Evolutionary conservation across 2,329 filamentous ascomycete genomes (phyloP).

Genomic region (Penicillium freii): DNA sequence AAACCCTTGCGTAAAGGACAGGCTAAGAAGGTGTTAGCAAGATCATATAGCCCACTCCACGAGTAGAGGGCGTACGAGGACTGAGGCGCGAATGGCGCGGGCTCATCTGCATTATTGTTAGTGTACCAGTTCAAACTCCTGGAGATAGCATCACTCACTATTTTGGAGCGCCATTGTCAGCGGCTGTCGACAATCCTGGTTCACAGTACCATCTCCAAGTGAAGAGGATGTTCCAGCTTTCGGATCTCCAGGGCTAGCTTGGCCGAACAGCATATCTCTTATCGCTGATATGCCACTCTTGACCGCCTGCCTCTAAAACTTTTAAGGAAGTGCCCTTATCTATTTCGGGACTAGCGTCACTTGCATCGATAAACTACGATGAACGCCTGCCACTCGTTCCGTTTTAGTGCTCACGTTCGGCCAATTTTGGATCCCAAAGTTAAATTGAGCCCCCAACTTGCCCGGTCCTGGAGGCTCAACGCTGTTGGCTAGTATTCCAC

Average conservation of each 20-base stretch:
- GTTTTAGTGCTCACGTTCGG: no score
- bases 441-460: no score
- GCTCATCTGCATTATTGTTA: constrained; percentile 30
- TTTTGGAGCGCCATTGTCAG: constrained; percentile 37
- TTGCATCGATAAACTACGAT: not conserved
- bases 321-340: not conserved
- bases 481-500: no score
- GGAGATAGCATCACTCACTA: constrained; percentile 19
- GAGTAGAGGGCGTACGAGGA: constrained; percentile 40
- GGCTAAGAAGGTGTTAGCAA: constrained; percentile 47
- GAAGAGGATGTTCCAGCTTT: constrained; percentile 17
- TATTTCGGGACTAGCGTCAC: not conserved
- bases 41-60: constrained; percentile 12
- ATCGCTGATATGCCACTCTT: constrained; percentile 10
- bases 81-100: constrained; percentile 33
- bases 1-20: constrained; percentile 91
- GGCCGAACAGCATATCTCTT: constrained; percentile 16
- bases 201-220: constrained; percentile 26
- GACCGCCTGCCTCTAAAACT: constrained; percentile 1
- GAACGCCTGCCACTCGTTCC: not conserved
- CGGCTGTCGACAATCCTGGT: constrained; percentile 20
- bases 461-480: no score
- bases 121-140: not conserved
- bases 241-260: constrained; percentile 15
- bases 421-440: no score